Base-by-base conservation (phyloP, 2,329 filamentous ascomycete species). In the Cadophora sp. region DNA sequence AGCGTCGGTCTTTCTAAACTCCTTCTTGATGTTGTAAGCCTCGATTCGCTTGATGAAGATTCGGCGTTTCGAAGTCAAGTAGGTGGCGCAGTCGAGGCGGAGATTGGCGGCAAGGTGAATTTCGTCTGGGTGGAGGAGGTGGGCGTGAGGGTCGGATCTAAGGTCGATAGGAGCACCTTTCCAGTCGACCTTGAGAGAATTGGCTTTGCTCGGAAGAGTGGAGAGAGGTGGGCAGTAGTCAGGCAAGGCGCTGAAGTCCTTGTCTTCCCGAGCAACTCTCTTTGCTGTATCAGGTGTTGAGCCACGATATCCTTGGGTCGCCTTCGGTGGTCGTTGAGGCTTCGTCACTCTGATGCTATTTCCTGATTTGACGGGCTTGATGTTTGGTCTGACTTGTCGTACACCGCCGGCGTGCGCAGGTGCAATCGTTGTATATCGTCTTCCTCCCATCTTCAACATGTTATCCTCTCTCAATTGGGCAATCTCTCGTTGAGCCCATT, bases 1-100 rank as follows among this genome's bases (percentile, higher is more conserved):
- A 5, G 94, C 93, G 78, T 97, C 93, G 1, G 95, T 98, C 86
- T 97, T 97, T 79, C 93, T 90, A 79, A 97, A 97, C 76, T 94
- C 92, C 80, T 97, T 96, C 77, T 87, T 86, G 43, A 88, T 89
- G 66, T 83, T 80, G 46, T 89, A 81, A 1, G 89, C 87, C 62
- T 91, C 87, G 40, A 95, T 86, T 50, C 92, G 89, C 61, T 89
- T 89, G 65, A 91, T 84, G 79, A 98, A 98, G 77, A 98, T 95
- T 69, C 94, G 91, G 68, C 95, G 90, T 85, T 97, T 98, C 83
- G 92, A 96, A 68, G 92, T 94, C 27, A 98, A 85, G 77, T 97
- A 98, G 14, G 92, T 95, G 22, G 92, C 92, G 79, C 92, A 95
- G 72, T 92, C 92, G 40, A 98, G 87, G 65, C 94, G 89, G 34